These are phyloP conservation scores for Magnolia officinalis DNA, from an alignment of 164 flowering plant species.

Conservation along the genomic window DNA sequence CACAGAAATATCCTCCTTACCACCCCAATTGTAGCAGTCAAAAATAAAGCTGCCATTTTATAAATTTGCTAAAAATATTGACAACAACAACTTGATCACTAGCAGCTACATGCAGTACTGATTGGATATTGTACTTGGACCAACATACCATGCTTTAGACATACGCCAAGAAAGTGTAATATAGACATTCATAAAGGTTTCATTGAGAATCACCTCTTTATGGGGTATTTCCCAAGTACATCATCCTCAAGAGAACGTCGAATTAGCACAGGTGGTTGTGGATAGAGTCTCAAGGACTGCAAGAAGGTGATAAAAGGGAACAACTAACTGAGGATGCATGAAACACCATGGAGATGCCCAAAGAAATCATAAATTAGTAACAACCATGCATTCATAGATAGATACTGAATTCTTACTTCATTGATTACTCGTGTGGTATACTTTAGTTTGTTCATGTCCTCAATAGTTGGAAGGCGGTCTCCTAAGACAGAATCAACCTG, in stretches of 20 bases:
- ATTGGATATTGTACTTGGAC: too few species aligned
- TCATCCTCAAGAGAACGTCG: conserved; percentile 87
- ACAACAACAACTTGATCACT: too few species aligned
- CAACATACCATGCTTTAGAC: too few species aligned
- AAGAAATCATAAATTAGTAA: not conserved
- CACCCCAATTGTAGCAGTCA: too few species aligned
- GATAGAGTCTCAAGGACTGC: conserved; percentile 91
- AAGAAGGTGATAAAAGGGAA: conserved; percentile 1
- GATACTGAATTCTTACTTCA: conserved; percentile 50
- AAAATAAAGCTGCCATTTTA: too few species aligned
- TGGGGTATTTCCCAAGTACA: conserved; percentile 73
- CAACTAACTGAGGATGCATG: not conserved
- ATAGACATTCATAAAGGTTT: not conserved
- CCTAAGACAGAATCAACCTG: conserved; percentile 92
- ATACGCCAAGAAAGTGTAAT: too few species aligned
- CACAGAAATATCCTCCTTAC: not conserved
- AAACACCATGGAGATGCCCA: not conserved
- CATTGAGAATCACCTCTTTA: conserved; percentile 41
- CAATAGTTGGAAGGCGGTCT: conserved; percentile 82
- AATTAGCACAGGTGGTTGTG: conserved; percentile 93
- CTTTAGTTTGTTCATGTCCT: conserved; percentile 88
- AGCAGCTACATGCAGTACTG: too few species aligned
- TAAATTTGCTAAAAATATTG: too few species aligned
- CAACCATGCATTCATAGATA: not conserved
- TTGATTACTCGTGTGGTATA: conserved; percentile 89